phyloP scores from a whole-genome alignment of 257 asterid genomes.

The Misopates orontium region DNA sequence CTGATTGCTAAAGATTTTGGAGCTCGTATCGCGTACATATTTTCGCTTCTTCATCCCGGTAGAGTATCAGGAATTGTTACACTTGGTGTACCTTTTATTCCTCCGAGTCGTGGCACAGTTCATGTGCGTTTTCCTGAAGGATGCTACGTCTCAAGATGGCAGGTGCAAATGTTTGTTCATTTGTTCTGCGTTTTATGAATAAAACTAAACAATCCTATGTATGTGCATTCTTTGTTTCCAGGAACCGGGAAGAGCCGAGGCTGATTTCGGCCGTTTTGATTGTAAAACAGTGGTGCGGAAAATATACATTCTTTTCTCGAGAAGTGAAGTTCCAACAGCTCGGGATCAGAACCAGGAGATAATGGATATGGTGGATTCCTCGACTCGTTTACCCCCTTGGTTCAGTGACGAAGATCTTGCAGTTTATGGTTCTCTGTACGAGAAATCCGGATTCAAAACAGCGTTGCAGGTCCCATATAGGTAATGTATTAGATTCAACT shows the following conservation, averaged over 20 bases:
- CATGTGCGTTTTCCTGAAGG: constrained; percentile 32
- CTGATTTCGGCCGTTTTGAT: constrained; percentile 55
- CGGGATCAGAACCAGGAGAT: constrained; percentile 51
- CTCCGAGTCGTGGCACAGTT: constrained; percentile 31
- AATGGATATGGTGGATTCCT: constrained; percentile 50
- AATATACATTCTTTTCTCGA: constrained; percentile 56
- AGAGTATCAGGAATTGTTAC: constrained; percentile 51
- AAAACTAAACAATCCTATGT: not conserved
- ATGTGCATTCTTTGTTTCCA: constrained; percentile 14
- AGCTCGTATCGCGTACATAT: constrained; percentile 44
- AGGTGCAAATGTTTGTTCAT: constrained; percentile 23
- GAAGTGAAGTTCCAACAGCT: constrained; percentile 54
- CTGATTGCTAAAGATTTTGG: constrained; percentile 67
- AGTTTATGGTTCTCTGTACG: constrained; percentile 27
- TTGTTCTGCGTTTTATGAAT: not conserved
- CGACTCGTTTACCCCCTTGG: constrained; percentile 41
- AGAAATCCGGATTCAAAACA: constrained; percentile 43
- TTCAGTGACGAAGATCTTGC: constrained; percentile 38
- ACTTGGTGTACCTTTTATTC: constrained; percentile 56
- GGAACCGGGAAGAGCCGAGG: constrained; percentile 56
- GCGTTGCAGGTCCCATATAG: constrained; percentile 45
- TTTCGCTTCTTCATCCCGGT: constrained; percentile 41
- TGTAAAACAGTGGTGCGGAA: constrained; percentile 55
- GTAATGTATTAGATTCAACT: constrained; percentile 15
- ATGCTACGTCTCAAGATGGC: constrained; percentile 52